Conservation (phyloP, 495 filamentous ascomycete species). For the Annulohypoxylon nitens region DNA sequence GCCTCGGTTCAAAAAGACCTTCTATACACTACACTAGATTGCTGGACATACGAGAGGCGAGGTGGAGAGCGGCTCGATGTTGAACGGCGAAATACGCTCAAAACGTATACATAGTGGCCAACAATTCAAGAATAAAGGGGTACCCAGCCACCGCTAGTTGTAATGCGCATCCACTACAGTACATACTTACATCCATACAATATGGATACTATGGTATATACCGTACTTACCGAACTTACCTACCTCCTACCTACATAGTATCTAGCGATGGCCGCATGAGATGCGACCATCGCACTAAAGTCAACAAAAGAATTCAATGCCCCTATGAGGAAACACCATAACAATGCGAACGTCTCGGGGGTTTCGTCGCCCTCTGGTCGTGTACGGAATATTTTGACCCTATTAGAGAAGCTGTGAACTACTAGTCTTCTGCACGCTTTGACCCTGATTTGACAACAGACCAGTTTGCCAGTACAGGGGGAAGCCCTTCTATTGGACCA, state of each 20-base stretch:
- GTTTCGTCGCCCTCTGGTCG: slow-evolving; percentile 24
- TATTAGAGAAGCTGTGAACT: slow-evolving; percentile 37
- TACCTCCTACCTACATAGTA: background rate
- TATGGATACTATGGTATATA: background rate
- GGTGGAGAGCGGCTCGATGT: slow-evolving; percentile 16
- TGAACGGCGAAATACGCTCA: slow-evolving; percentile 12
- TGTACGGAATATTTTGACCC: slow-evolving; percentile 36
- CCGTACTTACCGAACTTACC: background rate
- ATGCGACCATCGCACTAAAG: slow-evolving; percentile 37
- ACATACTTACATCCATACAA: background rate
- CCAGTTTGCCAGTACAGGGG: slow-evolving; percentile 40
- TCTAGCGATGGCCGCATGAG: slow-evolving; percentile 39
- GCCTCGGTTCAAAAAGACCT: slow-evolving; percentile 24
- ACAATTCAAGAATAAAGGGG: slow-evolving; percentile 32
- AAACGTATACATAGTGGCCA: slow-evolving; percentile 5
- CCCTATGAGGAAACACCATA: slow-evolving; percentile 32
- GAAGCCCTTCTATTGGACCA: slow-evolving; percentile 32
- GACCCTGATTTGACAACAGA: slow-evolving; percentile 32
- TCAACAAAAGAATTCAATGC: slow-evolving; percentile 30
- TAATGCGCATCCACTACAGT: slow-evolving; percentile 17
- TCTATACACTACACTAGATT: background rate
- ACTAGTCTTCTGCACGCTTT: slow-evolving; percentile 46
- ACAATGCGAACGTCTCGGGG: slow-evolving; percentile 22
- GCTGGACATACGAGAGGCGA: slow-evolving; percentile 31
- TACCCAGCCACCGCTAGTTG: slow-evolving; percentile 43